Conservation (phyloP, 768 basidiomycete species). For the Fibroporia radiculosa region DNA sequence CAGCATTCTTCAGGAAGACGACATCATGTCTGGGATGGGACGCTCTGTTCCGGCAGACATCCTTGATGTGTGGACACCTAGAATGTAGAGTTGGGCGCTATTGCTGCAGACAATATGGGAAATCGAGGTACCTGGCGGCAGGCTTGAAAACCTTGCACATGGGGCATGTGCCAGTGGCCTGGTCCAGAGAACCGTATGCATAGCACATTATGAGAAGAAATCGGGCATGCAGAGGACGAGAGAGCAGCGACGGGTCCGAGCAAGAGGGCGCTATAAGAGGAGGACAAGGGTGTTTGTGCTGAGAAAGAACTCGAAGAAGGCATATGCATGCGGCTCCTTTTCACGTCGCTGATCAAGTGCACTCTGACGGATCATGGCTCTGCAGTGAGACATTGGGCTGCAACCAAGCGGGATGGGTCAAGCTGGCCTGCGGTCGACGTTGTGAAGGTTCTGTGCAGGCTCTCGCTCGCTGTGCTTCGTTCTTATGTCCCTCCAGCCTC, state of each 20-base stretch:
- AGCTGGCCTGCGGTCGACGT: conserved; percentile 14
- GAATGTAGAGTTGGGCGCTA: conserved; percentile 18
- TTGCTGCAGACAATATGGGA: conserved; percentile 7
- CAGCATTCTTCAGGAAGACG: conserved; percentile 78
- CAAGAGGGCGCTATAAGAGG: conserved; percentile 22
- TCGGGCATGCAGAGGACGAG: conserved; percentile 16
- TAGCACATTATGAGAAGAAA: conserved; percentile 55
- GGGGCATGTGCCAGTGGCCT: conserved; percentile 60
- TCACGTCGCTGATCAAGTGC: conserved; percentile 32
- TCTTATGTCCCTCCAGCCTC: conserved; percentile 23
- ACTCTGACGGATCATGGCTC: conserved; percentile 25
- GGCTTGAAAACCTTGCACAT: conserved; percentile 81
- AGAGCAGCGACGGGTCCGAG: conserved; percentile 14
- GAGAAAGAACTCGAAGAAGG: conserved; percentile 28
- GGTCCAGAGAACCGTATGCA: conserved; percentile 59
- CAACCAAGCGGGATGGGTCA: conserved; percentile 12
- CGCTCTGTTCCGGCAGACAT: conserved; percentile 67
- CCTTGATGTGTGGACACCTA: conserved; percentile 73
- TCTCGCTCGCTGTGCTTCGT: conserved; percentile 17
- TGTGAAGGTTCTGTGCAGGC: conserved; percentile 16
- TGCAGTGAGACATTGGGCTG: conserved; percentile 17
- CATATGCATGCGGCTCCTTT: conserved; percentile 32
- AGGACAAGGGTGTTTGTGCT: conserved; percentile 33
- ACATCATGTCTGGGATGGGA: conserved; percentile 74
- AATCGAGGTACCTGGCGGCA: conserved; percentile 9